Conservation (phyloP, 2,329 filamentous ascomycete species). For the Neocatenulostroma microsporum region DNA sequence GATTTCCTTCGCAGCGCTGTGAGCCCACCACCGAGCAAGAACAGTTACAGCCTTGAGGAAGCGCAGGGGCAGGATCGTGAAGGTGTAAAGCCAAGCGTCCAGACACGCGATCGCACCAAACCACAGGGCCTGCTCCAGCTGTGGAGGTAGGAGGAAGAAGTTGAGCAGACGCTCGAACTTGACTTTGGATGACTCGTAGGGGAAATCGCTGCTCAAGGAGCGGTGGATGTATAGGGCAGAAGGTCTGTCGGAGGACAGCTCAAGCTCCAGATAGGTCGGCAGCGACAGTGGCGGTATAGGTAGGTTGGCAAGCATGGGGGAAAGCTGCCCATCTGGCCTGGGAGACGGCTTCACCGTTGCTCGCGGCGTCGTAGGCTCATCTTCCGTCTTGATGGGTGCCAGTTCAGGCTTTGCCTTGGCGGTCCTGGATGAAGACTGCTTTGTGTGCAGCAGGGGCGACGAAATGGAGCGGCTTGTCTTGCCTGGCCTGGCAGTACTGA, state of each 20-base stretch:
- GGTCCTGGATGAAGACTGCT: conserved; percentile 25
- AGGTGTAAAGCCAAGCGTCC: conserved; percentile 93
- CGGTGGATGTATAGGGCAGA: conserved; percentile 58
- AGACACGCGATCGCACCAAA: conserved; percentile 89
- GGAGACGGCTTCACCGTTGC: conserved; percentile 24
- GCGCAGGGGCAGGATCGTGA: conserved; percentile 86
- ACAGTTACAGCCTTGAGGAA: conserved; percentile 76
- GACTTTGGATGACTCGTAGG: conserved; percentile 85
- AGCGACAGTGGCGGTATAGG: conserved; percentile 56
- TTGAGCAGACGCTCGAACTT: conserved; percentile 90
- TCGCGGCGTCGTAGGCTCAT: conserved; percentile 12
- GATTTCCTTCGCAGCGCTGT: conserved; percentile 63
- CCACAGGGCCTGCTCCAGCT: conserved; percentile 73
- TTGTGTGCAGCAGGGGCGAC: conserved; percentile 32
- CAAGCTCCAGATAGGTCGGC: conserved; percentile 58
- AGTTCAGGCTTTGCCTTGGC: conserved; percentile 16
- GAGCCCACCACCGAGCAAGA: conserved; percentile 68
- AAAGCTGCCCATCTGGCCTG: conserved; percentile 29
- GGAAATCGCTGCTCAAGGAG: conserved; percentile 50
- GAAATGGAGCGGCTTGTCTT: conserved; percentile 30
- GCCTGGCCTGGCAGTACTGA: conserved; percentile 21
- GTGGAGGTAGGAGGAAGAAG: conserved; percentile 72
- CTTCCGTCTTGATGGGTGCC: conserved; percentile 30
- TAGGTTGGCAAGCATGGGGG: conserved; percentile 46
- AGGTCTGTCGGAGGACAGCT: conserved; percentile 53